Evolutionary conservation across 139 green algal genomes (phyloP), one percentile per base, ranked within the genome.

Genomic region (Zygnema circumcarinatum): DNA sequence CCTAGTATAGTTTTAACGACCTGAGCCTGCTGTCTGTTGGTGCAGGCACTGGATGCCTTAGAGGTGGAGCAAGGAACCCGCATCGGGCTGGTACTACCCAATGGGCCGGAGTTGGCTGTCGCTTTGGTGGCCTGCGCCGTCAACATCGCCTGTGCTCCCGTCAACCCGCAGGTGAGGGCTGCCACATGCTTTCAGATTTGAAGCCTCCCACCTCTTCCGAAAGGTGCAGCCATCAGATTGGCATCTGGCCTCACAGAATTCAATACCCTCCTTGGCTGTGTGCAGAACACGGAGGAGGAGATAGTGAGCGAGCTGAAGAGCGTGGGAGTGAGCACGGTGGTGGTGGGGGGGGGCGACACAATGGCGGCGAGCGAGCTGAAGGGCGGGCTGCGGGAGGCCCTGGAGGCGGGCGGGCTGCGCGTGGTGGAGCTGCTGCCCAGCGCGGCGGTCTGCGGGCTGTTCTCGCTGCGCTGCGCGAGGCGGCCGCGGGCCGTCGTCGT

Each of bases 231-330:
- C n/a, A n/a, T n/a, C n/a, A n/a, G n/a, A n/a, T n/a, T n/a, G n/a
- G n/a, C n/a, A n/a, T n/a, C n/a, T n/a, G n/a, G n/a, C n/a, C n/a
- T n/a, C n/a, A n/a, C n/a, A n/a, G n/a, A n/a, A n/a, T n/a, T n/a
- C n/a, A n/a, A n/a, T n/a, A n/a, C n/a, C n/a, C n/a, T n/a, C n/a
- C n/a, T n/a, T n/a, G n/a, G n/a, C n/a, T n/a, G 7, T 62, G 7
- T 16, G 7, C 47, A 62, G n/a, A 90, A 62, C 40, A 85, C 85
- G 76, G 33, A 32, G 1, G 76, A 90, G 38, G 85, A 90, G 79
- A 88, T 88, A n/a, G 67, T 76, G 35, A 54, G n/a, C 35, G 85
- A 90, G 73, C 53, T 88, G 11, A 32, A 32, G 2, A 69, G 20
- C 38, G 76, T 41, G 2, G n/a, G 39, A 1, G 83, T 29, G 35